Base-by-base conservation (phyloP, 176 grass and related monocot genomes). In the Panicum miliaceum region DNA sequence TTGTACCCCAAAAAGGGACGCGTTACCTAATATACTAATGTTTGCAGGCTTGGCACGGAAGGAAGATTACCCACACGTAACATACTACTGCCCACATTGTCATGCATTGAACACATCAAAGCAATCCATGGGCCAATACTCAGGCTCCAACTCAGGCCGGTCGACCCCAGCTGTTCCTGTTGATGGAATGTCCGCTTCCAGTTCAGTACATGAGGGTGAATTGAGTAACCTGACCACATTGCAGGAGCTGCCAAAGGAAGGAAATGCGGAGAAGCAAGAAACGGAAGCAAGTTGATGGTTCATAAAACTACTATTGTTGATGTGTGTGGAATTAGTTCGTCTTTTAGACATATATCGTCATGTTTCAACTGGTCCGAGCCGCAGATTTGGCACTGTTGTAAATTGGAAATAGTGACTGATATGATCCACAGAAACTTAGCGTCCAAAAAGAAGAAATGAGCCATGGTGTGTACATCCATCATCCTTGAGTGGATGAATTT, bases 1-100 rank as follows among this genome's bases (percentile, higher is more conserved):
- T 12, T 50, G 13, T 54, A 80, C 19, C 19, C 11, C 46, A 32
- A 41, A 6, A 64, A 37, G 5, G 20, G 25, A 22, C 47, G 12
- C 15, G 10, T 71, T 71, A 65, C 64, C 25, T 19, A 47, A 60
- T 38, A 20, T 84, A 76, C 61, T 65, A 37, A 78, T 48, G 59
- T 54, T 54, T 91, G 71, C 78, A 99, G 96, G 96, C 7, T 82
- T 99, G 86, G 93, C 96, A 1, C 83, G 89, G 59, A 99, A 99
- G 86, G 96, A 99, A 79, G 96, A 99, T 86, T 96, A 88, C 71
- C 87, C 87, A 12, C 89, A 92, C 64, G 84, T 99, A 79, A 94
- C 93, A 0, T 99, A 99, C 60, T 99, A 96, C 58, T 99, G 96
- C 69, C 96, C 96, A 63, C 93, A 94, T 80, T 99, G 96, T 57